phyloP scores from a whole-genome alignment of 139 green algal genomes.

The Chlamydomonas asymmetrica region DNA sequence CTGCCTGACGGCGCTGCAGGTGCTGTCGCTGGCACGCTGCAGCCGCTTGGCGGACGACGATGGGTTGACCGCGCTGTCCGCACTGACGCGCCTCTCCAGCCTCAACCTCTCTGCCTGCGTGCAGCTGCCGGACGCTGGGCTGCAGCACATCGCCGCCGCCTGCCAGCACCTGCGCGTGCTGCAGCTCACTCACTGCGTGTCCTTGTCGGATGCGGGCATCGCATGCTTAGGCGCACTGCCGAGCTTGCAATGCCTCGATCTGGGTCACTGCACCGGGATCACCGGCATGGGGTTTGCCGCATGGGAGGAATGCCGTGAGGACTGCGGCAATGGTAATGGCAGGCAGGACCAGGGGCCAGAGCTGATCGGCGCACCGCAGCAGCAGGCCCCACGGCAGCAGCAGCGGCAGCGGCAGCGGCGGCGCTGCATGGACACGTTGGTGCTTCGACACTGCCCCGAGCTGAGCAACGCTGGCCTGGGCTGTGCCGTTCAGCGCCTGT shows the following conservation, averaged over 20 bases:
- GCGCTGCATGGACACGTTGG: slow-evolving; percentile 36
- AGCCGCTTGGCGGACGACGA: slow-evolving; percentile 7
- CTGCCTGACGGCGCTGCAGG: slow-evolving; percentile 7
- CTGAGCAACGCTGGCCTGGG: slow-evolving; percentile 45
- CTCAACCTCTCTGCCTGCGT: slow-evolving; percentile 39
- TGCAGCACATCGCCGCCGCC: slow-evolving; percentile 5
- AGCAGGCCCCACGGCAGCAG: background rate
- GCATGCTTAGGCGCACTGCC: slow-evolving; percentile 25
- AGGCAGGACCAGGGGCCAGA: background rate
- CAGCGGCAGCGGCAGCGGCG: background rate
- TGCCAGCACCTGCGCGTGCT: slow-evolving; percentile 14
- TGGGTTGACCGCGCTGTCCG: background rate
- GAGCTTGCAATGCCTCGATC: slow-evolving; percentile 31
- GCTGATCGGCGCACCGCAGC: background rate
- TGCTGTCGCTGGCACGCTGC: slow-evolving; percentile 38
- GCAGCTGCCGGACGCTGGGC: slow-evolving; percentile 26
- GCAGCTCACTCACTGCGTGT: background rate
- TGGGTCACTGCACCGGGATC: slow-evolving; percentile 7
- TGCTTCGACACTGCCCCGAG: slow-evolving; percentile 28
- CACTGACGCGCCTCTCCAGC: background rate
- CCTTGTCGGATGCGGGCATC: slow-evolving; percentile 36
- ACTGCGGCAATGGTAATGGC: background rate
- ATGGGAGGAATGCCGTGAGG: background rate
- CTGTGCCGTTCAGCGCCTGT: background rate
- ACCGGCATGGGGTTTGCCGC: slow-evolving; percentile 19